Evolutionary conservation across 202 grass and related monocot genomes (phyloP).

Genomic region (Schoenoplectus tabernaemontani): DNA sequence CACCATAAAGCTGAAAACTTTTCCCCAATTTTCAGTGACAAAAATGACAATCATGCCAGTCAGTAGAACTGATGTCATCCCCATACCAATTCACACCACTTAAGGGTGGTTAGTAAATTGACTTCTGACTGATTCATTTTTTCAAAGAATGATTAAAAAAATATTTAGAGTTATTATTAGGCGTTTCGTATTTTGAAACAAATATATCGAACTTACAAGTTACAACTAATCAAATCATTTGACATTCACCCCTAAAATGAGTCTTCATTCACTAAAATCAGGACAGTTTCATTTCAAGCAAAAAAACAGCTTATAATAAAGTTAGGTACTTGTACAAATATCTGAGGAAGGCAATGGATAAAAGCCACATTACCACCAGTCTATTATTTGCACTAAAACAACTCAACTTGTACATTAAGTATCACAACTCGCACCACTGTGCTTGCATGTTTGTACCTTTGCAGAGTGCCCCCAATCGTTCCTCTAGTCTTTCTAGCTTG

Average conservation of each 20-base stretch:
- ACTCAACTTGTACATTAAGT: background rate
- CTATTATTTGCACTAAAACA: conserved; percentile 20
- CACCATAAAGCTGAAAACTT: too few relatives aligned
- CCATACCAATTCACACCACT: background rate
- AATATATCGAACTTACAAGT: background rate
- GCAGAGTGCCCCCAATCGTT: background rate
- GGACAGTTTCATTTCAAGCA: conserved; percentile 1
- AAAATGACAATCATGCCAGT: too few relatives aligned
- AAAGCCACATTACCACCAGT: conserved; percentile 13
- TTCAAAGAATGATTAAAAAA: conserved; percentile 1
- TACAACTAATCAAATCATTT: conserved; percentile 22
- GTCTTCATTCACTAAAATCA: background rate
- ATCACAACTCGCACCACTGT: background rate
- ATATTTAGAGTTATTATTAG: conserved; percentile 1
- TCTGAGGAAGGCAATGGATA: conserved; percentile 20
- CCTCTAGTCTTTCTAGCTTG: background rate
- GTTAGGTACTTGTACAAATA: conserved; percentile 18
- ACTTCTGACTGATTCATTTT: background rate
- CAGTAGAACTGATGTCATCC: background rate
- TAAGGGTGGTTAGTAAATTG: background rate
- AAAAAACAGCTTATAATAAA: conserved; percentile 21
- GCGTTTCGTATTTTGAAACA: conserved; percentile 1
- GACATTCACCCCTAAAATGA: background rate
- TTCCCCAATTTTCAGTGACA: too few relatives aligned
- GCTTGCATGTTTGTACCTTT: conserved; percentile 6